A percentile compares a stretch with the other conserved stretches of the same genome.
These are phyloP conservation scores for Cryptosporidium muris DNA, from an alignment of 169 alveolate species.

Conservation along the genomic window DNA sequence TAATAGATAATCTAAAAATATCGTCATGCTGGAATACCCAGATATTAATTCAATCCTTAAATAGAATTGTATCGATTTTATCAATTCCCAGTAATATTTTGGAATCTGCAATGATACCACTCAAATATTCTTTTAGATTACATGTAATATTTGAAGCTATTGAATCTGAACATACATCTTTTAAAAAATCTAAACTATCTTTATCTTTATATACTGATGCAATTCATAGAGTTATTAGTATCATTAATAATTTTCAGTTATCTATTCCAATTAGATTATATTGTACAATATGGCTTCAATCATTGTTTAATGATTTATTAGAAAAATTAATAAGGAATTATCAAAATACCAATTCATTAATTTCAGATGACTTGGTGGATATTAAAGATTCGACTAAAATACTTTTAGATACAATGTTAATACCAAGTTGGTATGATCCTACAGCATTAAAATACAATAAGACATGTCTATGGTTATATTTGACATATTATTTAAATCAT, in stretches of 20 bases:
- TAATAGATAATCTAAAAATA: conserved; percentile 45
- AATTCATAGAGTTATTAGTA: conserved; percentile 41
- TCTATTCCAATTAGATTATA: conserved; percentile 18
- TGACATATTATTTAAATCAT: background rate
- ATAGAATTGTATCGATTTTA: conserved; percentile 17
- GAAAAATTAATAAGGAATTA: conserved; percentile 1
- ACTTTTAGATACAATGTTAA: conserved; percentile 1
- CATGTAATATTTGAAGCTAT: conserved; percentile 39
- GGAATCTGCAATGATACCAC: conserved; percentile 41
- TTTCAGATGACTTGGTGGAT: too few relatives aligned
- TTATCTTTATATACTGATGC: conserved; percentile 4
- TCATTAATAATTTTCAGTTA: conserved; percentile 30
- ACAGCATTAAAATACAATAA: conserved; percentile 38
- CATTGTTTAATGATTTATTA: background rate
- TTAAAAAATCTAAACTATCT: conserved; percentile 23
- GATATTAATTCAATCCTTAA: conserved; percentile 28
- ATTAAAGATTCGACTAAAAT: too few relatives aligned
- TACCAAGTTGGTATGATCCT: conserved; percentile 54
- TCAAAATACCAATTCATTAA: background rate
- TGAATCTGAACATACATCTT: background rate
- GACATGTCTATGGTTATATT: conserved; percentile 9
- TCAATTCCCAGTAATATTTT: conserved; percentile 62
- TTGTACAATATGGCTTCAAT: conserved; percentile 43
- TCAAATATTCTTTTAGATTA: conserved; percentile 29
- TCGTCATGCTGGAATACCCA: conserved; percentile 56